Conservation (phyloP, 2,329 filamentous ascomycete species). For the Cytospora piceae region DNA sequence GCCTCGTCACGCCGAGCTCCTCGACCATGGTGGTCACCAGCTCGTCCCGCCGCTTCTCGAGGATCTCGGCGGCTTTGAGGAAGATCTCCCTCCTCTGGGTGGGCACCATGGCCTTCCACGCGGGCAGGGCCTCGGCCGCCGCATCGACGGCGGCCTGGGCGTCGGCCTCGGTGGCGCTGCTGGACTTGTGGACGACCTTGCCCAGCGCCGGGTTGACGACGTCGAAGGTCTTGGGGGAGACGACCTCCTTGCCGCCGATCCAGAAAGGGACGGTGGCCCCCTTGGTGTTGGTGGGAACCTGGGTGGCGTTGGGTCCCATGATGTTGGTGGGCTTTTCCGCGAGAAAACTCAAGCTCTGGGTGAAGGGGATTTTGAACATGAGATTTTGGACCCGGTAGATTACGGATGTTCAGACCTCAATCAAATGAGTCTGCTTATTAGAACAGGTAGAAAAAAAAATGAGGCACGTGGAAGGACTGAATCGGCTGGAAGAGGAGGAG, state of each 20-base stretch:
- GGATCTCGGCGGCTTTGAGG: conserved; percentile 67
- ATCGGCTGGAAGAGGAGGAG: neutral
- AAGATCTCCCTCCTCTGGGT: conserved; percentile 69
- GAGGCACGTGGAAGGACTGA: neutral
- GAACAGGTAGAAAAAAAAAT: neutral
- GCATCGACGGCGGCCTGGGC: conserved; percentile 41
- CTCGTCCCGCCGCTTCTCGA: conserved; percentile 64
- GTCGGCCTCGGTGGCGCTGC: conserved; percentile 36
- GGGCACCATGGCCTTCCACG: conserved; percentile 69
- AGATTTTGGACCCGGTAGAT: neutral
- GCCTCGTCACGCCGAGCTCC: conserved; percentile 48
- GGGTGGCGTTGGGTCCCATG: conserved; percentile 15
- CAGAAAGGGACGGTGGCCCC: conserved; percentile 38
- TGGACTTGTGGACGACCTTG: conserved; percentile 37
- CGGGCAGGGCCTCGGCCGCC: conserved; percentile 68
- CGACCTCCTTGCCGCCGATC: conserved; percentile 40
- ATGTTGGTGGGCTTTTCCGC: neutral
- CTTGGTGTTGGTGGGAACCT: conserved; percentile 13
- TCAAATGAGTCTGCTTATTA: neutral
- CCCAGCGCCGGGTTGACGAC: conserved; percentile 38
- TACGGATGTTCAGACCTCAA: neutral
- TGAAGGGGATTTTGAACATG: no score
- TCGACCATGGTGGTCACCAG: conserved; percentile 60
- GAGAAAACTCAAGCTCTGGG: neutral
- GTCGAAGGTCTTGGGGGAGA: conserved; percentile 34